Conservation (phyloP, 139 green algal species). For the Coelastrella sp. region DNA sequence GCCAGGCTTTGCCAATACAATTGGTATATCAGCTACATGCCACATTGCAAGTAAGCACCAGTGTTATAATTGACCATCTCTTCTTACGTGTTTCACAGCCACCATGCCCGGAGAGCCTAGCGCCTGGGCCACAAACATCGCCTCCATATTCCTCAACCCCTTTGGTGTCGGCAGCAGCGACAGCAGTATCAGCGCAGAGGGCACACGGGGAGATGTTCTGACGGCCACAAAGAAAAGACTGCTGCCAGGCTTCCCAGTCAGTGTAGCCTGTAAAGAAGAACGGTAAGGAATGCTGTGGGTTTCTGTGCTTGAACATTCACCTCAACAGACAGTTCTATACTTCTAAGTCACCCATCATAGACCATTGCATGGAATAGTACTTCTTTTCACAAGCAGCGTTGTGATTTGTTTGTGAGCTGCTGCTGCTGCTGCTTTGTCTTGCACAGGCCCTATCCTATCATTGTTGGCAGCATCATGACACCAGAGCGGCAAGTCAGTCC, state of each 20-base stretch:
- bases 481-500: conserved; percentile 18
- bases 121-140: conserved; percentile 40
- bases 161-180: conserved; percentile 43
- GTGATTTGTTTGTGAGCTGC: neutral
- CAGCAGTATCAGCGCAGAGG: conserved; percentile 26
- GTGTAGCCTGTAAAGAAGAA: conserved; percentile 12
- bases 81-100: too few relatives aligned
- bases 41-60: neutral
- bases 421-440: neutral
- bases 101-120: conserved; percentile 18
- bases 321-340: too few relatives aligned
- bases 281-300: too few relatives aligned
- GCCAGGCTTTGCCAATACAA: neutral
- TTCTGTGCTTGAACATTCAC: too few relatives aligned
- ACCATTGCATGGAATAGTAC: too few relatives aligned
- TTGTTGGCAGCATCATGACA: conserved; percentile 16
- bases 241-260: conserved; percentile 12
- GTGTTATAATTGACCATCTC: neutral
- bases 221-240: neutral
- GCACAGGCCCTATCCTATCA: conserved; percentile 27
- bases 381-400: too few relatives aligned
- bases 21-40: too few relatives aligned
- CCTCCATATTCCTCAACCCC: conserved; percentile 23
- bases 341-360: too few relatives aligned
- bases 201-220: conserved; percentile 4